Evolutionary conservation across 169 alveolate genomes (phyloP), one percentile per base, ranked within the genome.

Genomic region (Eimeria necatrix): DNA sequence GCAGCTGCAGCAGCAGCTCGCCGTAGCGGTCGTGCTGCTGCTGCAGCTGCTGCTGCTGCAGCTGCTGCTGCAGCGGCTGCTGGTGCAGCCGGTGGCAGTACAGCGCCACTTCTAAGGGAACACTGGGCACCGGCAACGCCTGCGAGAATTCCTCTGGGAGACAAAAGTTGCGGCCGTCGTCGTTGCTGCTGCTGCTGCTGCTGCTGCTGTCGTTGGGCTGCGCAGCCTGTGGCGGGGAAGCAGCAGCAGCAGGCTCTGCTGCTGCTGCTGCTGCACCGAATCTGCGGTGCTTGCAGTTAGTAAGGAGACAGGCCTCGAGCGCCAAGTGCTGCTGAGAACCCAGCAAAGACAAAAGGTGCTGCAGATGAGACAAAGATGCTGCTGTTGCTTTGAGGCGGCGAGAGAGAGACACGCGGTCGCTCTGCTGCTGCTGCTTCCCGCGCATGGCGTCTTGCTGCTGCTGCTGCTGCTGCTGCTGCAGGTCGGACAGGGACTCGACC

Each of bases 61-160:
- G 78, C 20, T 16, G 78, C 87, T 76, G 87, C 87, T 76, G 87
- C 59, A 41, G 64, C 85, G 56, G 85, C 22, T 26, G 41, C 41
- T 49, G 9, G n/a, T 76, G 87, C 73, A 81, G 90, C 24, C 53
- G 4, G 90, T 81, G 70, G 90, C 90, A 81, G 90, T 81, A 53
- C 4, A 81, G 49, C 7, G 90, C 90, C 7, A 81, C 90, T 6
- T 59, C 90, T 26, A 81, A 81, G 53, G 90, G 90, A 52, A 81
- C 90, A 24, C 24, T 14, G 8, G 90, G 90, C 51, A 81, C 90
- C 9, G 90, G 74, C 53, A 81, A 71, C 10, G 90, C 90, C 90
- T 49, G 49, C 7, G 90, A 5, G 41, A 81, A 81, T 41, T 81
- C 90, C 41, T 81, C 90, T 16, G 90, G 90, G 73, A 81, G 90